A percentile compares a stretch with the other conserved stretches of the same genome.
Conservation (phyloP, 495 filamentous ascomycete species). For the Hyphodiscus hymeniophilus region DNA sequence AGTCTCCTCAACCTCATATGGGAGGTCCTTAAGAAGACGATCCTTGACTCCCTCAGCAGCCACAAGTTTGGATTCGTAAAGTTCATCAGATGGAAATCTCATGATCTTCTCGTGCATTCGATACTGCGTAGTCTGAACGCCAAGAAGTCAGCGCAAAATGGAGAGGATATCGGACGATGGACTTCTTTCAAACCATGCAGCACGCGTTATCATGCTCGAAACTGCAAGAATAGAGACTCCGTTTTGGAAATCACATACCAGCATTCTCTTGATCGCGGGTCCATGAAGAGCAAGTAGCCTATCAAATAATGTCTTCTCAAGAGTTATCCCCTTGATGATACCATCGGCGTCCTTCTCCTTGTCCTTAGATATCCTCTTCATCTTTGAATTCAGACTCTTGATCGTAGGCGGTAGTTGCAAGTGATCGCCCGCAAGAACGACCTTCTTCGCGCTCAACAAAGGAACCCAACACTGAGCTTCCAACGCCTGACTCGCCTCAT, state of each 20-base stretch:
- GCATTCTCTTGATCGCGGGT: conserved; percentile 60
- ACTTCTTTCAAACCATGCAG: neutral
- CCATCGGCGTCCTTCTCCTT: conserved; percentile 24
- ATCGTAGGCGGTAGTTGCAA: conserved; percentile 91
- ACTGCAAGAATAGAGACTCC: too few relatives aligned
- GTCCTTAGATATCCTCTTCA: conserved; percentile 19
- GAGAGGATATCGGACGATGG: neutral
- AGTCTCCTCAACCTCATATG: conserved; percentile 68
- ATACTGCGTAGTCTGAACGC: conserved; percentile 73
- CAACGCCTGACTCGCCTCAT: conserved; percentile 91
- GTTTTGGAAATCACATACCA: neutral
- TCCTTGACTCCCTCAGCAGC: conserved; percentile 70
- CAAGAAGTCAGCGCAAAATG: too few relatives aligned
- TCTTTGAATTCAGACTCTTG: conserved; percentile 63
- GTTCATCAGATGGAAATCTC: conserved; percentile 80
- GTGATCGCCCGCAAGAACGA: conserved; percentile 90
- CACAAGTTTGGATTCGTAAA: conserved; percentile 75
- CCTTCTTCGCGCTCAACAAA: conserved; percentile 68
- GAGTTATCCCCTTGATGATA: conserved; percentile 39
- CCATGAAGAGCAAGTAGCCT: conserved; percentile 78
- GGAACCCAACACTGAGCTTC: conserved; percentile 99
- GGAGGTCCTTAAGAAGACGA: conserved; percentile 67
- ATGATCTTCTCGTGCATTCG: conserved; percentile 96
- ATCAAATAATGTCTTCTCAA: conserved; percentile 89
- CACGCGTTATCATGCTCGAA: too few relatives aligned